A percentile compares a stretch with the other conserved stretches of the same genome.
These are phyloP conservation scores for Zasmidium angulare DNA, from an alignment of 2,329 filamentous ascomycete species.

Conservation along the genomic window DNA sequence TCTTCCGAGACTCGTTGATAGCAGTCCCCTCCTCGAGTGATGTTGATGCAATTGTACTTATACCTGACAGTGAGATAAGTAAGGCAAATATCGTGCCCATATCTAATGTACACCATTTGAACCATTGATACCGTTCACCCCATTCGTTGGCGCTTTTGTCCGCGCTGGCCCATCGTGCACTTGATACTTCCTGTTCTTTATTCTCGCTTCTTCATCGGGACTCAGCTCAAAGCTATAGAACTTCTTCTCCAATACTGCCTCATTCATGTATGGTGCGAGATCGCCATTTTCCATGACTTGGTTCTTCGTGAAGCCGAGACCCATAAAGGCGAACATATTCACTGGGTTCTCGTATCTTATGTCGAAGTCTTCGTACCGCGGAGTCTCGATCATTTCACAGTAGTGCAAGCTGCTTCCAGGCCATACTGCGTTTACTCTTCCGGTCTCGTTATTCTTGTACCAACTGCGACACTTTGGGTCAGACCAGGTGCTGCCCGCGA, in stretches of 20 bases:
- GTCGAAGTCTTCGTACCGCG: slow-evolving; percentile 45
- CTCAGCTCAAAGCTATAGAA: not conserved
- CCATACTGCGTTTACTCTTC: slow-evolving; percentile 48
- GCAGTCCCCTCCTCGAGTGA: no score
- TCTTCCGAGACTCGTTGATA: no score
- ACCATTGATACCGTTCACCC: not conserved
- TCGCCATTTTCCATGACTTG: not conserved
- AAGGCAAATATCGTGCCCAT: no score
- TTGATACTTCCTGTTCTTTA: not conserved
- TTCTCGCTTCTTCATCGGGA: not conserved
- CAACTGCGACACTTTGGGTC: slow-evolving; percentile 2
- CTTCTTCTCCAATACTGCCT: not conserved
- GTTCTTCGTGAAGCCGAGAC: not conserved
- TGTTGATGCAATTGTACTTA: no score
- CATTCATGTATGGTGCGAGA: not conserved
- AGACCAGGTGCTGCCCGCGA: not conserved
- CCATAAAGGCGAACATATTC: slow-evolving; percentile 2
- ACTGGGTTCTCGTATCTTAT: slow-evolving; percentile 42
- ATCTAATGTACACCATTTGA: not conserved
- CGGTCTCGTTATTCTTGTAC: slow-evolving; percentile 48
- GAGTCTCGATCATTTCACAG: slow-evolving; percentile 36
- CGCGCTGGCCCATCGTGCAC: not conserved
- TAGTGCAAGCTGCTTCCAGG: slow-evolving; percentile 53
- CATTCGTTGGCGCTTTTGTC: not conserved
- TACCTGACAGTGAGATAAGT: no score